These are phyloP conservation scores for Apiospora malaysiana DNA, from an alignment of 2,329 filamentous ascomycete genomes.

Conservation along the genomic window DNA sequence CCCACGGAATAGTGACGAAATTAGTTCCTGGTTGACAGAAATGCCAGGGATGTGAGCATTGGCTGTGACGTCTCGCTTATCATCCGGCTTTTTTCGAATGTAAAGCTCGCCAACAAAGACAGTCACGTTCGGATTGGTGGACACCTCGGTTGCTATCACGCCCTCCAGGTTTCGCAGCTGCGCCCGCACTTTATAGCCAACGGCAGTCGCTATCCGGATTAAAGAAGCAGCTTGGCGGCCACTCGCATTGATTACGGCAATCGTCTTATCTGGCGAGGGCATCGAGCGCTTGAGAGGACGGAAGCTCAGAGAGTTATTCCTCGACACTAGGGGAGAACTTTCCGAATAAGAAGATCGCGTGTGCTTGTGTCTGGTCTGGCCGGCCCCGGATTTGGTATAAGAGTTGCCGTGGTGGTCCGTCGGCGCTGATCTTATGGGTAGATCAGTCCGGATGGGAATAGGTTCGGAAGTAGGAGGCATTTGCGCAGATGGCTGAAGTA, in stretches of 20 bases:
- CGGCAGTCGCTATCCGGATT: constrained; percentile 89
- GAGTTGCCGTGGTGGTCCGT: constrained; percentile 32
- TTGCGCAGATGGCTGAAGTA: constrained; percentile 25
- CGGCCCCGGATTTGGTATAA: constrained; percentile 34
- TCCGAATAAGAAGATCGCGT: constrained; percentile 68
- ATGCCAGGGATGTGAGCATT: constrained; percentile 68
- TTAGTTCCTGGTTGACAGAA: constrained; percentile 74
- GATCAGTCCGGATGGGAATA: constrained; percentile 42
- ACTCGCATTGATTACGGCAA: constrained; percentile 94
- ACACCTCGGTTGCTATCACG: constrained; percentile 86
- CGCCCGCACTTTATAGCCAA: constrained; percentile 91
- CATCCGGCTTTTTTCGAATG: constrained; percentile 56
- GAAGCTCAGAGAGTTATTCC: constrained; percentile 67
- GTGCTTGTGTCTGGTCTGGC: constrained; percentile 59
- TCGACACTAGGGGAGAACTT: constrained; percentile 60
- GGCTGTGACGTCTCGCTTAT: constrained; percentile 69
- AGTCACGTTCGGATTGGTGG: constrained; percentile 76
- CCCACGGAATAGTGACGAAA: constrained; percentile 80
- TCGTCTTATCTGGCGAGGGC: constrained; percentile 73
- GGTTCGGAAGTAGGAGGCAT: constrained; percentile 38
- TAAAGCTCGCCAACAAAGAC: constrained; percentile 70
- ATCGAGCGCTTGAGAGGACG: constrained; percentile 65
- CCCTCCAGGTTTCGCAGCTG: constrained; percentile 88
- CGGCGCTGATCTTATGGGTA: constrained; percentile 38
- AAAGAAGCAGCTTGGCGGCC: constrained; percentile 95